phyloP scores from a whole-genome alignment of 495 filamentous ascomycete genomes.

The Apiosordaria backusii region DNA sequence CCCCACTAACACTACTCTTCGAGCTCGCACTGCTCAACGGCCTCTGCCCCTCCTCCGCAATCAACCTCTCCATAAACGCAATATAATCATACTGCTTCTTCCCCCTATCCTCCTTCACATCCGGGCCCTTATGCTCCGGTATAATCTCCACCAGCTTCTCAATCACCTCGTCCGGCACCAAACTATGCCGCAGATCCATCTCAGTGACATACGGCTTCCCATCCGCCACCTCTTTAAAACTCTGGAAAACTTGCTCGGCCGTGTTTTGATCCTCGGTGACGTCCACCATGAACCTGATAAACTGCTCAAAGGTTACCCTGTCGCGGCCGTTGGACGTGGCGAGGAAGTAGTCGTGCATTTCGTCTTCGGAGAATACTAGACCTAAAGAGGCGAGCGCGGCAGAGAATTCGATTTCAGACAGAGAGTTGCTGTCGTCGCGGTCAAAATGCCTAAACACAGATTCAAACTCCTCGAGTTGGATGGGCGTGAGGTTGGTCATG shows the following conservation, averaged over 20 bases:
- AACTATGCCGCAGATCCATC: constrained; percentile 87
- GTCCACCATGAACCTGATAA: constrained; percentile 98
- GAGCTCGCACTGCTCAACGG: neutral
- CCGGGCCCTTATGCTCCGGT: constrained; percentile 73
- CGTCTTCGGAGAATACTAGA: constrained; percentile 88
- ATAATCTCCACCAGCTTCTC: constrained; percentile 86
- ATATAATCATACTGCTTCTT: constrained; percentile 85
- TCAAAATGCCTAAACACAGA: constrained; percentile 97
- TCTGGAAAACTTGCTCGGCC: constrained; percentile 95
- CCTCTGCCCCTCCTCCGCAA: constrained; percentile 27
- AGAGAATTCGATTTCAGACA: constrained; percentile 93
- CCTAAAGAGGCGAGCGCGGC: constrained; percentile 91
- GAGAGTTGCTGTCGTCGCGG: constrained; percentile 80
- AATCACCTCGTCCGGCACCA: constrained; percentile 93
- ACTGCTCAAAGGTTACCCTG: constrained; percentile 94
- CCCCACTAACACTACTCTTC: constrained; percentile 6
- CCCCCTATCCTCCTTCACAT: constrained; percentile 72
- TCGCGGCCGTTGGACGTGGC: constrained; percentile 70
- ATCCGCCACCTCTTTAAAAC: constrained; percentile 94
- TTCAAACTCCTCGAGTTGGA: constrained; percentile 97
- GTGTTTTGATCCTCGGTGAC: constrained; percentile 98
- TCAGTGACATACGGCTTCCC: constrained; percentile 99
- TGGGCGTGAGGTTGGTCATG: constrained; percentile 98
- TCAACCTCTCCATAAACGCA: constrained; percentile 83
- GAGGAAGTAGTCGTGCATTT: constrained; percentile 90